These are phyloP conservation scores for Penicillium sp. DNA, from an alignment of 2,329 filamentous ascomycete genomes.

Conservation along the genomic window DNA sequence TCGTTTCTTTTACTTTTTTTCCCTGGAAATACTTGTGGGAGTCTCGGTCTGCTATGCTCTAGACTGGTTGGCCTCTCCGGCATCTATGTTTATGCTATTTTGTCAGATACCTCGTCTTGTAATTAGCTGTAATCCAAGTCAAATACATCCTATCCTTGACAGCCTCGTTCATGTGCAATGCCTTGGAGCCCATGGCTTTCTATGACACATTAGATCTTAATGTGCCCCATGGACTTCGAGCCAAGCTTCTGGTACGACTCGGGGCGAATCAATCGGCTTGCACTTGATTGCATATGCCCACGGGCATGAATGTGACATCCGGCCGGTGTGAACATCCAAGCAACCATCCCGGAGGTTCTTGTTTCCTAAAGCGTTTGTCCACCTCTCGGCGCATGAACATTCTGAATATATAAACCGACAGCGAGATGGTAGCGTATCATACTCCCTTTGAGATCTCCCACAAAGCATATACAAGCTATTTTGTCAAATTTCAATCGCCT, in stretches of 20 bases:
- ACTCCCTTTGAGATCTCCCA: too few relatives aligned
- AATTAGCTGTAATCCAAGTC: conserved; percentile 29
- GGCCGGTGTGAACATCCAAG: not conserved
- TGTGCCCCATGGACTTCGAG: not conserved
- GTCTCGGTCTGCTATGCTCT: conserved; percentile 6
- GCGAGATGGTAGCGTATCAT: not conserved
- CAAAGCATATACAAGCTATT: too few relatives aligned
- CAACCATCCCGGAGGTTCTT: too few relatives aligned
- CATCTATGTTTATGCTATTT: conserved; percentile 11
- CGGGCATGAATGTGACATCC: conserved; percentile 8
- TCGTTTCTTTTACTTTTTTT: too few relatives aligned
- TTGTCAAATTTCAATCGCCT: too few relatives aligned
- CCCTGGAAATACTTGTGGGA: conserved; percentile 1
- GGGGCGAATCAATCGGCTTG: conserved; percentile 11
- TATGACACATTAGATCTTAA: not conserved
- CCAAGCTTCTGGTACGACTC: conserved; percentile 11
- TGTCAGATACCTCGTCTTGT: conserved; percentile 39
- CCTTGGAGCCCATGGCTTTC: too few relatives aligned
- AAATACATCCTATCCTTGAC: conserved; percentile 12
- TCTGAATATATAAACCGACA: not conserved
- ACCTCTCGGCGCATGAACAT: not conserved
- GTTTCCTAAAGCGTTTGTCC: too few relatives aligned
- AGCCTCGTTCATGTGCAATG: not conserved
- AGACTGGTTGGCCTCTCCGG: conserved; percentile 7
- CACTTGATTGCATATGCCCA: not conserved